phyloP scores from a whole-genome alignment of 768 basidiomycete species.

The Boletales sp. region DNA sequence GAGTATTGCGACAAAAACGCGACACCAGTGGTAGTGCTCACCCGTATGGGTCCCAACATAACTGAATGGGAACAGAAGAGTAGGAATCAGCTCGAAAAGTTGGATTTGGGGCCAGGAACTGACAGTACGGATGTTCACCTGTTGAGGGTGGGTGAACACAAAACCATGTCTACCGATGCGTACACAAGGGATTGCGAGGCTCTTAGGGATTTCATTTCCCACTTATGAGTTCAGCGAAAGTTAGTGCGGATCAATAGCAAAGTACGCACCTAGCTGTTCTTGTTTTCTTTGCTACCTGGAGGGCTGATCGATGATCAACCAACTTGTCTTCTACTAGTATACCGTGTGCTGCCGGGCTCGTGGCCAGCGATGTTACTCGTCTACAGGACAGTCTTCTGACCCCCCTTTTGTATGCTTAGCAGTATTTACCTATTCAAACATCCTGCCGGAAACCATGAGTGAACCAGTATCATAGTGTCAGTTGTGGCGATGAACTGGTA shows the following conservation, averaged over 20 bases:
- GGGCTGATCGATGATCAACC: too few species aligned
- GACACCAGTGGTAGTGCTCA: constrained; percentile 19
- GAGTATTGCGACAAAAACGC: constrained; percentile 21
- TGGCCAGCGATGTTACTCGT: too few species aligned
- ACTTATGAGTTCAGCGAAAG: not conserved
- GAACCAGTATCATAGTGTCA: too few species aligned
- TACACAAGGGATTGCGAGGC: constrained; percentile 16
- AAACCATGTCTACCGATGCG: not conserved
- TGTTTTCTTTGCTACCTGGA: not conserved
- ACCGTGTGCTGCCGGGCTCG: too few species aligned
- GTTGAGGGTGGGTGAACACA: constrained; percentile 11
- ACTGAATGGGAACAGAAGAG: constrained; percentile 12
- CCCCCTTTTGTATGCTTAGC: too few species aligned
- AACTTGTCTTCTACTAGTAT: too few species aligned
- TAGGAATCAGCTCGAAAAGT: constrained; percentile 6
- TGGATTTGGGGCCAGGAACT: constrained; percentile 5
- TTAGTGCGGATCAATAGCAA: not conserved
- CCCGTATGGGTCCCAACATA: constrained; percentile 3
- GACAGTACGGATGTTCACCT: constrained; percentile 1
- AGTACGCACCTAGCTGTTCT: not conserved
- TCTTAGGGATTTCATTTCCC: constrained; percentile 13
- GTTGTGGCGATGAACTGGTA: too few species aligned
- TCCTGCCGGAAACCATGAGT: too few species aligned
- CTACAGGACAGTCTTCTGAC: too few species aligned
- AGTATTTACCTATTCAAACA: too few species aligned